These are phyloP conservation scores for Colletotrichum neosansevieriae DNA, from an alignment of 2,329 filamentous ascomycete genomes.

Conservation along the genomic window DNA sequence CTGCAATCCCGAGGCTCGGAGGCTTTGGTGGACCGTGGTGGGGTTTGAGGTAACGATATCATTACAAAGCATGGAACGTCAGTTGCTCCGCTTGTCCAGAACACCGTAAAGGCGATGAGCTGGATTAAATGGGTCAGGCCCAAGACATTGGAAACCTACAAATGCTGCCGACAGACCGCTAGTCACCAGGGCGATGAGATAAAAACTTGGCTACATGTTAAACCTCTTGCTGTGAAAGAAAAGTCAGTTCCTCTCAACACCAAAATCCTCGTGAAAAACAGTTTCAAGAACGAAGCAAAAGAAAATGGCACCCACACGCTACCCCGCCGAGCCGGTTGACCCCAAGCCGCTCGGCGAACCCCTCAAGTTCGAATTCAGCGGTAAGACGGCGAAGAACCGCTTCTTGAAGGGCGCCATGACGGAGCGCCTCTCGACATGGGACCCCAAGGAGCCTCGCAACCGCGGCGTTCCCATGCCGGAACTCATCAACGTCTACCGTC, in stretches of 20 bases:
- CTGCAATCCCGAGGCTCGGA: neutral
- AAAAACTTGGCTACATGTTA: neutral
- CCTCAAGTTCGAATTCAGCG: constrained; percentile 63
- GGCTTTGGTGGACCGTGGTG: neutral
- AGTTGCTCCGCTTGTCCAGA: neutral
- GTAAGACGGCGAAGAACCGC: constrained; percentile 69
- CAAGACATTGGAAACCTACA: no score
- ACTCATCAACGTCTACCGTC: constrained; percentile 65
- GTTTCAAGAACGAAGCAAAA: neutral
- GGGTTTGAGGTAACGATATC: neutral
- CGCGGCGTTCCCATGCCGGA: constrained; percentile 59
- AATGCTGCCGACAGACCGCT: no score
- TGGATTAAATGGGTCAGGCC: neutral
- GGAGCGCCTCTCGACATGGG: constrained; percentile 73
- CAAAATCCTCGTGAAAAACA: neutral
- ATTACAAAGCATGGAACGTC: constrained; percentile 14
- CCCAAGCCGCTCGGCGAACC: constrained; percentile 54
- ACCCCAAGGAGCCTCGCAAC: constrained; percentile 61
- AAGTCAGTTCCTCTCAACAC: neutral
- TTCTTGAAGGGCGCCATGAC: constrained; percentile 78
- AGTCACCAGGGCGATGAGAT: neutral
- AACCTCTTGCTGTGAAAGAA: neutral
- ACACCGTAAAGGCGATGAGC: neutral
- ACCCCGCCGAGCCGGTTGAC: constrained; percentile 26
- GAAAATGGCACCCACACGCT: constrained; percentile 27